These are phyloP conservation scores for Nannochloris sp. DNA, from an alignment of 139 green algal genomes.

Conservation along the genomic window DNA sequence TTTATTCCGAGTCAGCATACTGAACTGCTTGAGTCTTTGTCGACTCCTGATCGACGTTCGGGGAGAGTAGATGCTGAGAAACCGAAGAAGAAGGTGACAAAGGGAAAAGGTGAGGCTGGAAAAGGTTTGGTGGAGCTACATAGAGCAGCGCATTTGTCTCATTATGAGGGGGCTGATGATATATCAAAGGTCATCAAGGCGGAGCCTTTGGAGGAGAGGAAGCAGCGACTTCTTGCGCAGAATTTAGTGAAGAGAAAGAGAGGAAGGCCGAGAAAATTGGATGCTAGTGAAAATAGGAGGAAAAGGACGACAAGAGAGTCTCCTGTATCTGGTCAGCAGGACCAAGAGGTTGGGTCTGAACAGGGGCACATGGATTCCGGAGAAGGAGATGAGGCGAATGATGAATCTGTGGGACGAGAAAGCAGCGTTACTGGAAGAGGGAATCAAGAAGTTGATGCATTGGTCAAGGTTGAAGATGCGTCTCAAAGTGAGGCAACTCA, in stretches of 20 bases:
- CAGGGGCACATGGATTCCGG: background rate
- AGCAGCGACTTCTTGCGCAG: background rate
- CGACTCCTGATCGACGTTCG: too few relatives aligned
- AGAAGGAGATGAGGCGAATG: background rate
- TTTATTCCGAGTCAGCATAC: too few relatives aligned
- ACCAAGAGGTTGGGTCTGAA: too few relatives aligned
- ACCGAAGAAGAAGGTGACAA: background rate
- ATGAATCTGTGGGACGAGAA: background rate
- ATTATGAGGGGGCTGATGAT: slow-evolving; percentile 1
- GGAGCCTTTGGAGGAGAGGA: background rate
- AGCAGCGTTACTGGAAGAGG: background rate
- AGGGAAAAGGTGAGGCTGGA: background rate
- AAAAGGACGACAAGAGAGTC: background rate
- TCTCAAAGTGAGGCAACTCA: background rate
- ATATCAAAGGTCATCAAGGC: background rate
- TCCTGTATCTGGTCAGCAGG: background rate
- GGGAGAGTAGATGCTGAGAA: background rate
- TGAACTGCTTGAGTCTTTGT: too few relatives aligned
- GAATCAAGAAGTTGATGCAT: background rate
- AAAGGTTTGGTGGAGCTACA: background rate
- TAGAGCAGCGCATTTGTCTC: background rate
- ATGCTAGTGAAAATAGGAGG: background rate
- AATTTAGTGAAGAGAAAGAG: background rate
- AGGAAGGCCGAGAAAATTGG: background rate
- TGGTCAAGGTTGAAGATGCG: background rate